Conservation (phyloP, 495 filamentous ascomycete species). For the Amniculicola lignicola region DNA sequence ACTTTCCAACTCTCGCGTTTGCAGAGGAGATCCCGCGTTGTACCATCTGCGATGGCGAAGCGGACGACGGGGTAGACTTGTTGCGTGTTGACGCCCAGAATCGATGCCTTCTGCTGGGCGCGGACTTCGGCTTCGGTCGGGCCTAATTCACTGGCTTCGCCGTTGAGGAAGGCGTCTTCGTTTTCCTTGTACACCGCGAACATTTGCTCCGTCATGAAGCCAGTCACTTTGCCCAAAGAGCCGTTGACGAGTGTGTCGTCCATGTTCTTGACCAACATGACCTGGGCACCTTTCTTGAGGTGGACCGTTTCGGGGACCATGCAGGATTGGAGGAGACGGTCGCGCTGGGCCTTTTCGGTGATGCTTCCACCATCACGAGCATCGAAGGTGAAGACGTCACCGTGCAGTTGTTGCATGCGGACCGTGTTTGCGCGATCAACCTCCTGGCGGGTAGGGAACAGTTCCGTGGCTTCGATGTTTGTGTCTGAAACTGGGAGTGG, state of each 20-base stretch:
- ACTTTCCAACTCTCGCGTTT: slow-evolving; percentile 91
- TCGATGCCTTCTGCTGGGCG: slow-evolving; percentile 18
- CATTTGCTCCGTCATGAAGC: slow-evolving; percentile 78
- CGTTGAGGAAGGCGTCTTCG: slow-evolving; percentile 48
- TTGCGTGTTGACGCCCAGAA: slow-evolving; percentile 41
- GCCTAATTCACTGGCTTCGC: slow-evolving; percentile 43
- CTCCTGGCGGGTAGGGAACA: slow-evolving; percentile 89
- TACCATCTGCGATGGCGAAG: slow-evolving; percentile 76
- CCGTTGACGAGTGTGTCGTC: slow-evolving; percentile 93
- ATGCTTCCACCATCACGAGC: slow-evolving; percentile 74
- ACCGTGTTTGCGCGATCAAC: slow-evolving; percentile 80
- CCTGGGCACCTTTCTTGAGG: slow-evolving; percentile 88
- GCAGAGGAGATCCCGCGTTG: slow-evolving; percentile 72
- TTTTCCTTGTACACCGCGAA: slow-evolving; percentile 64
- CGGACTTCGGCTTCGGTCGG: slow-evolving; percentile 37
- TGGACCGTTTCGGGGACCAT: slow-evolving; percentile 79
- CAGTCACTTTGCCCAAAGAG: slow-evolving; percentile 78
- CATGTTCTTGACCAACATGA: slow-evolving; percentile 99
- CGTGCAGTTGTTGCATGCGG: slow-evolving; percentile 68
- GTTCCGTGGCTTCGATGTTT: slow-evolving; percentile 80
- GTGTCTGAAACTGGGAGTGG: slow-evolving; percentile 65
- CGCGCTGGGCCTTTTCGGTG: slow-evolving; percentile 61
- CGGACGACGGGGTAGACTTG: slow-evolving; percentile 72
- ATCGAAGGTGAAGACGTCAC: slow-evolving; percentile 63
- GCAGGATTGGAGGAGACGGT: slow-evolving; percentile 79